Conservation (phyloP, 345 rosid genomes). For the Noccaea caerulescens region DNA sequence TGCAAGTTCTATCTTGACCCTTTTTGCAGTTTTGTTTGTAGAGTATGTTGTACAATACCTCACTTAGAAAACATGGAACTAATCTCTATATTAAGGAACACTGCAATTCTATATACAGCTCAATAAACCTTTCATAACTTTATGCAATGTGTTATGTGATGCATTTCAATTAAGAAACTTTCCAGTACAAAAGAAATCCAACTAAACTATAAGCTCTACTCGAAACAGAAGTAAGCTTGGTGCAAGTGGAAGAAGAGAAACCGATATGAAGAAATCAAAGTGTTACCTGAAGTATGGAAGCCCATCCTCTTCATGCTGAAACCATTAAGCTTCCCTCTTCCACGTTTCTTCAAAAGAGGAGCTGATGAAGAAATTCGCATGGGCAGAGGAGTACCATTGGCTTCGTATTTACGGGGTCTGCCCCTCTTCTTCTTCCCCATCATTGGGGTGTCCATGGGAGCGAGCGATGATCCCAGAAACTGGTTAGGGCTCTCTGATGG, state of each 20-base stretch:
- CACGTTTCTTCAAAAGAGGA: constrained; percentile 53
- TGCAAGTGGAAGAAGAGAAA: neutral
- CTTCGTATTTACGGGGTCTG: constrained; percentile 81
- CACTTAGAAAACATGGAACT: neutral
- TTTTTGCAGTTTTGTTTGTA: neutral
- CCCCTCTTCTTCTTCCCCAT: constrained; percentile 82
- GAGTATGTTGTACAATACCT: neutral
- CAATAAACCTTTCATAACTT: neutral
- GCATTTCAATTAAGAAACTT: too few species aligned
- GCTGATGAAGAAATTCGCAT: constrained; percentile 60
- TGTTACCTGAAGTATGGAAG: constrained; percentile 54
- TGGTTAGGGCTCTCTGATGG: constrained; percentile 55
- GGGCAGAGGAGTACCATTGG: constrained; percentile 65
- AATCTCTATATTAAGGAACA: neutral
- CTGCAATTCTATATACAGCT: neutral
- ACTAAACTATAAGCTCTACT: too few species aligned
- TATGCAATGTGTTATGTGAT: too few species aligned
- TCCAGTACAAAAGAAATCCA: too few species aligned
- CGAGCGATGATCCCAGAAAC: constrained; percentile 41
- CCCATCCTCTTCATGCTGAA: constrained; percentile 52
- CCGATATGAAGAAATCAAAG: neutral
- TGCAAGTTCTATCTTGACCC: constrained; percentile 1
- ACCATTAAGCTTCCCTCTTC: constrained; percentile 55
- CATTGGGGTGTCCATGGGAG: constrained; percentile 46
- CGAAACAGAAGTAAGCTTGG: neutral